Base-by-base conservation (phyloP, 306 rosid species). In the Echinosophora koreensis region DNA sequence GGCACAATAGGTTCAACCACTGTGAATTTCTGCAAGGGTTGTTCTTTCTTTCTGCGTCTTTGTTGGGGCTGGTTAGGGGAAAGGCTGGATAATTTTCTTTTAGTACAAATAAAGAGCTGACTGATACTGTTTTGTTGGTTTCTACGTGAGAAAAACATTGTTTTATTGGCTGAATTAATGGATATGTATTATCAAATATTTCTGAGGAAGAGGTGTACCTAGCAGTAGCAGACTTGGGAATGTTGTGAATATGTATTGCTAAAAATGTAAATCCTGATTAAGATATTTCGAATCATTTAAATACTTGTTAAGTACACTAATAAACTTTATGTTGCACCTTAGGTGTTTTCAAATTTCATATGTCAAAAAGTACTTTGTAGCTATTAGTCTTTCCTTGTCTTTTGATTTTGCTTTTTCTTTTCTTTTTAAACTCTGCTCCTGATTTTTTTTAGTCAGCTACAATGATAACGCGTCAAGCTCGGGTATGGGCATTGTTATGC, bases 41-140 rank as follows among this genome's bases (percentile, higher is more conserved):
- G 41, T 81, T 61, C 42, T 59, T 38, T 68, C 56, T 61, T 68
- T 39, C 7, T 12, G 44, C 18, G 76, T 67, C 55, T 41, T 17
- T 70, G 9, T 82, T 46, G 30, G 67, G 16, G 73, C 30, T 63
- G 15, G 28, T 38, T 52, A 11, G 66, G 59, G 30, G 35, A 56
- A 71, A 79, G 56, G 56, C 68, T 69, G 74, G 69, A 54, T 50
- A 69, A 61, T 32, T 71, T 41, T 69, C 32, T 37, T 15, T 32
- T 47, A 16, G 47, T 39, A 71, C 22, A 30, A 63, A 47, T 51
- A 14, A 34, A 41, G 49, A 60, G 69, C 34, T 61, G 60, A 39
- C 51, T 41, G 41, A 44, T 73, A 28, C 14, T 37, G 58, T 67
- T 68, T 30, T 34, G 39, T 71, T 47, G 16, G 47, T 46, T 81